phyloP scores from a whole-genome alignment of 2,329 filamentous ascomycete species.

The Botrytis medusae region DNA sequence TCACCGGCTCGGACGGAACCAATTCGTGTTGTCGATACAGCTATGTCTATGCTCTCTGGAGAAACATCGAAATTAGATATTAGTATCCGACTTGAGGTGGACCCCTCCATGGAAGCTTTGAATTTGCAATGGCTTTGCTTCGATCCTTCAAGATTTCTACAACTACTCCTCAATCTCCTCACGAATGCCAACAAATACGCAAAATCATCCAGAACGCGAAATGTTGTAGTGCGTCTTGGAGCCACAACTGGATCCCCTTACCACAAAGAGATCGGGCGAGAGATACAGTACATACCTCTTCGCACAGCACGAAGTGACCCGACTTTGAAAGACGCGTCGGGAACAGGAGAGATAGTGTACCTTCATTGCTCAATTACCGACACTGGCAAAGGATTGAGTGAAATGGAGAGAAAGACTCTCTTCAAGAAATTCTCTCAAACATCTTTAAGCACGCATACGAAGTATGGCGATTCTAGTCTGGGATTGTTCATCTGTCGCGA shows the following conservation, averaged over 20 bases:
- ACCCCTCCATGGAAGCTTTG: background rate
- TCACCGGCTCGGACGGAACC: background rate
- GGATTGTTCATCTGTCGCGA: conserved; percentile 3
- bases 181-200: background rate
- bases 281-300: conserved; percentile 8
- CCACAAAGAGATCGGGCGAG: background rate
- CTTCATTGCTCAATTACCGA: conserved; percentile 10
- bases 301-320: background rate
- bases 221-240: background rate
- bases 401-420: background rate
- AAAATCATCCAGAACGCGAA: background rate
- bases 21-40: background rate
- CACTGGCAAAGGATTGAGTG: background rate
- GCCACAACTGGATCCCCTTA: background rate
- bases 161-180: conserved; percentile 1
- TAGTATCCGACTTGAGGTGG: background rate
- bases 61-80: background rate
- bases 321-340: background rate
- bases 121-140: background rate
- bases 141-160: conserved; percentile 11
- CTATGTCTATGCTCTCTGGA: conserved; percentile 7
- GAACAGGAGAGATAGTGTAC: background rate
- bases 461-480: background rate
- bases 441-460: background rate
- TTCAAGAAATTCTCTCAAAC: background rate